Evolutionary conservation across 768 basidiomycete species (phyloP).

Genomic region (Mycena floridula): DNA sequence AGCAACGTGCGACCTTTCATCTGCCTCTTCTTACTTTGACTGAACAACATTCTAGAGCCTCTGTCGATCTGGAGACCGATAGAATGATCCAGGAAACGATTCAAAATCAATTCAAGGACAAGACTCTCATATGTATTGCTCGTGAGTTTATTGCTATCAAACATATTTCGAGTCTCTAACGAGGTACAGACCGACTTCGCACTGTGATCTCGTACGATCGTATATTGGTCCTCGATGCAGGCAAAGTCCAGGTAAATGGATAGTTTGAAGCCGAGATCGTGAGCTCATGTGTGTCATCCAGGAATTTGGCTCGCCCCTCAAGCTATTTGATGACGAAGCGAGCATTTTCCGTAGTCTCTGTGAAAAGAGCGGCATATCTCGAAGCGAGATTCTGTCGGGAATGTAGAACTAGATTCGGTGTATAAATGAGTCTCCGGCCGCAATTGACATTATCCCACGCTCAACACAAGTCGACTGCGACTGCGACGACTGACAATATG

Average conservation of each 20-base stretch:
- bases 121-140: constrained; percentile 58
- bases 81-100: constrained; percentile 66
- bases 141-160: constrained; percentile 28
- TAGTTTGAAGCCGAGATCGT: not conserved
- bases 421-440: too few species aligned
- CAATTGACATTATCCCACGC: too few species aligned
- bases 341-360: constrained; percentile 48
- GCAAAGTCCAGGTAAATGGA: constrained; percentile 57
- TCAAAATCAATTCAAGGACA: constrained; percentile 47
- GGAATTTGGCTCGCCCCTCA: constrained; percentile 48
- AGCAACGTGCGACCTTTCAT: constrained; percentile 28
- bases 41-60: constrained; percentile 27
- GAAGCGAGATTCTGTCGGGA: constrained; percentile 42
- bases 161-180: constrained; percentile 13
- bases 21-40: not conserved
- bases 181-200: constrained; percentile 75
- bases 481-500: too few species aligned
- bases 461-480: too few species aligned
- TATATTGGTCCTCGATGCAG: constrained; percentile 85
- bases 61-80: constrained; percentile 61
- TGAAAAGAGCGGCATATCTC: constrained; percentile 35
- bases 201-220: constrained; percentile 89
- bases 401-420: too few species aligned
- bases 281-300: constrained; percentile 6
- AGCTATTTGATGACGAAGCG: constrained; percentile 32